Evolutionary conservation across 768 basidiomycete genomes (phyloP), one percentile per base, ranked within the genome.

Genomic region (Russula virescens): DNA sequence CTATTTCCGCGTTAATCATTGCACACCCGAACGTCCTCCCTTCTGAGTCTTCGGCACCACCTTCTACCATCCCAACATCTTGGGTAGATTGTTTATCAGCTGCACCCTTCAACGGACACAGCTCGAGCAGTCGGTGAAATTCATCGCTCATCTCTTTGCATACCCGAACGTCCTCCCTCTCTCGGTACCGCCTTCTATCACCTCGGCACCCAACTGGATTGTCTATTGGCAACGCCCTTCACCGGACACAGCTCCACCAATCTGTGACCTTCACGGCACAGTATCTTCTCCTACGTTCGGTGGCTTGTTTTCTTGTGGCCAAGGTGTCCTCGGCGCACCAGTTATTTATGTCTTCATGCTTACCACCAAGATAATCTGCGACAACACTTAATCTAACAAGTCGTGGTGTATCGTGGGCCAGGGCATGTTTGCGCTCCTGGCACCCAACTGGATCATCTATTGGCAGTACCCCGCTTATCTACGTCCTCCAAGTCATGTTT

Each of bases 391-490:
- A 72, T 81, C 80, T n/a, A 86, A 85, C 78, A 82, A 83, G 75
- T 80, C 79, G 19, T 86, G 84, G 84, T 77, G 78, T 42, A 80
- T 85, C 57, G 84, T 86, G 62, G 84, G 81, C 21, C 83, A 85
- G 69, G 80, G 79, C 66, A 81, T 84, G 76, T 86, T 84, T 69
- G 76, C 80, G 1, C 76, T 95, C 8, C 81, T 88, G 50, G 94
- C 70, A 97, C 95, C 74, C 93, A 95, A 79, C 94, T 95, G 93
- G 94, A 95, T n/a, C n/a, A n/a, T n/a, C n/a, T n/a, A n/a, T n/a
- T n/a, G n/a, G n/a, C 90, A 0, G 93, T 93, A 23, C 92, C 95
- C 71, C 82, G 92, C 94, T 94, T 76, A 89, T 95, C 48, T 92
- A 91, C 1, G 91, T 92, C 0, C 91, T 93, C n/a, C n/a, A n/a